Evolutionary conservation across 129 eudicot genomes (phyloP).

Genomic region (Chrysanthemum makinoi): DNA sequence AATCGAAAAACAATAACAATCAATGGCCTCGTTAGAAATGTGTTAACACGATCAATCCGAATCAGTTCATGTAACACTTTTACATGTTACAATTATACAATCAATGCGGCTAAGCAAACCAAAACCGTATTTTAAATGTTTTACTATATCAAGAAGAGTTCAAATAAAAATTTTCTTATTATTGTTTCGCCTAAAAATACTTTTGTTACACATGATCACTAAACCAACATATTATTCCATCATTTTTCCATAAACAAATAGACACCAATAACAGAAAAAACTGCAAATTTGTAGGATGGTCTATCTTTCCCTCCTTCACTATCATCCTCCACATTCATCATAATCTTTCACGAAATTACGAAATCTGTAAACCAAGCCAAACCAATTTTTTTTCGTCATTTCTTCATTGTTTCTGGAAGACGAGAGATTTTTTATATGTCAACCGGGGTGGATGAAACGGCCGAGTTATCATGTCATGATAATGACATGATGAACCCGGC

Average conservation of each 20-base stretch:
- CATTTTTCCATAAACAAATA: neutral
- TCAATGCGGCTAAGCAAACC: no score
- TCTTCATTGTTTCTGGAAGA: constrained; percentile 7
- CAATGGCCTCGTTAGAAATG: no score
- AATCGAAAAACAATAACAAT: no score
- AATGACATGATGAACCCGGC: constrained; percentile 71
- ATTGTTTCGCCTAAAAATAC: no score
- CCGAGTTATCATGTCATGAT: constrained; percentile 28
- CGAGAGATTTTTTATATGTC: neutral
- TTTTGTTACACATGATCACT: neutral
- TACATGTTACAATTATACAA: no score
- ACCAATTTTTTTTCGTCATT: neutral
- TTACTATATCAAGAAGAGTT: no score
- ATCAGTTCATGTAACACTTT: no score
- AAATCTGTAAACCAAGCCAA: constrained; percentile 3
- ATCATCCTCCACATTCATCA: constrained; percentile 13
- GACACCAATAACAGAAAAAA: constrained; percentile 11
- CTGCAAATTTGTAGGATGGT: constrained; percentile 26
- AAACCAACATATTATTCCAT: neutral
- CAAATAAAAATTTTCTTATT: no score
- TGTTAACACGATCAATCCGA: no score
- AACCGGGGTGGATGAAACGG: constrained; percentile 18
- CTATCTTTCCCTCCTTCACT: constrained; percentile 2
- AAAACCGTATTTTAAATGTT: no score
- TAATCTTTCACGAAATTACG: neutral